Evolutionary conservation across 441 rosid genomes (phyloP).

Genomic region (Euphorbia celastroides): DNA sequence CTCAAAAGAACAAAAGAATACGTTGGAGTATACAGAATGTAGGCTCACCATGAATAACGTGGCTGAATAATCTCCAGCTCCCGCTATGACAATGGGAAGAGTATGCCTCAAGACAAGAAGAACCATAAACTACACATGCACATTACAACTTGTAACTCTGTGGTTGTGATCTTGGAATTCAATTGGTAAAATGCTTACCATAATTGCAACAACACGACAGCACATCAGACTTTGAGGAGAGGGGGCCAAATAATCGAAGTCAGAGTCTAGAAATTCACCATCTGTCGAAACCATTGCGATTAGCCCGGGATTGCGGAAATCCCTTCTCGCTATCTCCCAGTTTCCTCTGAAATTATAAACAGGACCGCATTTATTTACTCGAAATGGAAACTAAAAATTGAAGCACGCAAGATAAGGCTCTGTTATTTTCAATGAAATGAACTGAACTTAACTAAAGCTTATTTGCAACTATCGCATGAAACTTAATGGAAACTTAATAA

Average conservation of each 20-base stretch:
- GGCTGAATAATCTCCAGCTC: slow-evolving; percentile 47
- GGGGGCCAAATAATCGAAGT: slow-evolving; percentile 37
- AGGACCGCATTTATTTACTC: background rate
- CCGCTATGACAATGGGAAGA: slow-evolving; percentile 54
- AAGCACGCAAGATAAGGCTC: too few relatives aligned
- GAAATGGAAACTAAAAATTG: too few relatives aligned
- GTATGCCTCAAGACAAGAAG: slow-evolving; percentile 66
- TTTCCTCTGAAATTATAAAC: slow-evolving; percentile 32
- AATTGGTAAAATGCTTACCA: slow-evolving; percentile 28
- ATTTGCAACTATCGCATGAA: too few relatives aligned
- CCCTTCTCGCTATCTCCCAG: slow-evolving; percentile 63
- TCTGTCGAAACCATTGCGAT: slow-evolving; percentile 38
- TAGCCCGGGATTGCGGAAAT: slow-evolving; percentile 38
- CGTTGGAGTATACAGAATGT: background rate
- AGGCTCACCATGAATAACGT: slow-evolving; percentile 49
- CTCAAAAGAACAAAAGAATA: too few relatives aligned
- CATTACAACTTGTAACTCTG: background rate
- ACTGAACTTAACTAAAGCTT: too few relatives aligned
- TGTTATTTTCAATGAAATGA: too few relatives aligned
- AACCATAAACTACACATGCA: slow-evolving; percentile 50
- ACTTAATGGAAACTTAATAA: too few relatives aligned
- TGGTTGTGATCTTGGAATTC: background rate
- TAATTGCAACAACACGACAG: slow-evolving; percentile 59
- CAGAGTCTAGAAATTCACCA: slow-evolving; percentile 32
- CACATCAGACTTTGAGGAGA: slow-evolving; percentile 53